These are phyloP conservation scores for Aureobasidium sp. DNA, from an alignment of 2,329 filamentous ascomycete genomes.

Conservation along the genomic window DNA sequence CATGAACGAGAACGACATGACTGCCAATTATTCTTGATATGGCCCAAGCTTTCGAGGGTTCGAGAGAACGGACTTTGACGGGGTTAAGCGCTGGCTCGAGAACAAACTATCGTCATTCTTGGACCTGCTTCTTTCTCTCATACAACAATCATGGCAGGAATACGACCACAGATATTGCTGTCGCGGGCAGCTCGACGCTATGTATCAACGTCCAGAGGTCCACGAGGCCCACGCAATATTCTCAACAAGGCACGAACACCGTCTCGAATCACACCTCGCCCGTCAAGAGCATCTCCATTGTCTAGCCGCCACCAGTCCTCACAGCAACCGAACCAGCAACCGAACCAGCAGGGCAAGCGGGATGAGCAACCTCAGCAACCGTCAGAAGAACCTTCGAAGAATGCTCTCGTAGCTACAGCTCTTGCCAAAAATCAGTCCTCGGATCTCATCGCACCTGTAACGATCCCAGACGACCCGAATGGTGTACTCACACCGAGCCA, in stretches of 20 bases:
- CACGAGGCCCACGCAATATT: conserved; percentile 22
- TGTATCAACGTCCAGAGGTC: conserved; percentile 16
- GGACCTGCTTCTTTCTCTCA: not conserved
- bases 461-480: conserved; percentile 55
- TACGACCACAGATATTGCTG: conserved; percentile 19
- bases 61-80: not conserved
- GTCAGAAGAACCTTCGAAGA: conserved; percentile 26
- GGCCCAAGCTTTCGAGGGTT: not conserved
- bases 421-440: conserved; percentile 41
- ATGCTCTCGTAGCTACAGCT: conserved; percentile 38
- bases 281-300: not conserved
- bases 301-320: conserved; percentile 13
- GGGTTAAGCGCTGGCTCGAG: not conserved
- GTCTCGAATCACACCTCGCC: not conserved
- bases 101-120: conserved; percentile 9
- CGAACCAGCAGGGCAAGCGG: conserved; percentile 5
- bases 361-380: conserved; percentile 15
- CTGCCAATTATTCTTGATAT: conserved; percentile 11
- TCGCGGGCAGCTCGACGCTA: conserved; percentile 14
- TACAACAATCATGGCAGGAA: not conserved
- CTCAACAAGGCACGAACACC: conserved; percentile 12
- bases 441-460: conserved; percentile 51
- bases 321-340: not conserved
- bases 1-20: not conserved
- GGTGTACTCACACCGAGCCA: conserved; percentile 52